Evolutionary conservation across 1,284 basidiomycete genomes (phyloP), one percentile per base, ranked within the genome.

Genomic region (Moniliella sp.): DNA sequence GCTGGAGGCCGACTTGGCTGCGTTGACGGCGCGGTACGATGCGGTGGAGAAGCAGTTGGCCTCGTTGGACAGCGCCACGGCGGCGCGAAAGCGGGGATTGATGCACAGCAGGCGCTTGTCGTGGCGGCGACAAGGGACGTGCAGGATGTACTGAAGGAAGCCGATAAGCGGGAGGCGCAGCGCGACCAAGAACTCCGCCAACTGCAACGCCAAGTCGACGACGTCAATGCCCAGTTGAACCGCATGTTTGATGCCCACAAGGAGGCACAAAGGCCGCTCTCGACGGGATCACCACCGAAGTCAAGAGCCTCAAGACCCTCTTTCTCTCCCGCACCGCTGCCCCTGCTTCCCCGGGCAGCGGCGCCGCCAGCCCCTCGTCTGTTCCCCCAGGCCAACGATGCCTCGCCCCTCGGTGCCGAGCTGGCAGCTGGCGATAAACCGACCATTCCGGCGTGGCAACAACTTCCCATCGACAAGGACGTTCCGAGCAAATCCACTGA

Each of bases 221-320:
- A n/a, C n/a, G n/a, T n/a, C n/a, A n/a, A n/a, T n/a, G n/a, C n/a
- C n/a, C n/a, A n/a, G n/a, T n/a, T n/a, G n/a, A n/a, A n/a, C n/a
- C n/a, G n/a, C 80, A 78, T 94, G 76, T 76, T 94, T 38, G 81
- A 91, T 40, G 86, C 82, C 64, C 81, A 80, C 57, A 78, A 82
- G 52, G 76, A 83, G 37, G 53, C 69, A 11, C 59, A 65, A 40
- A 61, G 68, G 21, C 39, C 48, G 15, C 77, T 4, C 66, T 88
- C 7, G 65, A 69, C 18, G 83, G 86, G 43, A 67, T 97, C 11
- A 86, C 94, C 55, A 75, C 81, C 48, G 88, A 97, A 59, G 70
- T 97, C 48, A 84, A 86, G 57, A 91, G 83, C 0, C 68, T 97
- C 42, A 94, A 93, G 61, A 75, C 84, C 0, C 69, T 97, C 11